phyloP scores from a whole-genome alignment of 345 rosid genomes.

The Bruguiera gymnorhiza region DNA sequence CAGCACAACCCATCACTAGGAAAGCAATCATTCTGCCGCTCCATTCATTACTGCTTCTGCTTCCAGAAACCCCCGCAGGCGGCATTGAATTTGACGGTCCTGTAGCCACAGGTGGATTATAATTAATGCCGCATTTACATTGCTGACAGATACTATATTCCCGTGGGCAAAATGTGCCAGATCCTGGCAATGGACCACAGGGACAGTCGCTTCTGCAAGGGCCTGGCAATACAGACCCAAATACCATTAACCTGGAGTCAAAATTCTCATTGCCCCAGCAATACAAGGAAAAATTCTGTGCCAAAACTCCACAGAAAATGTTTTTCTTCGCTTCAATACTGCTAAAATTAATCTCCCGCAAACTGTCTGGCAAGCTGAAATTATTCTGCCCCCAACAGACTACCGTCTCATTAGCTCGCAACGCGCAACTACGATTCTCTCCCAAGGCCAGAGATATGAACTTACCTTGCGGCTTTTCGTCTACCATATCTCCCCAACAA shows the following conservation, averaged over 20 bases:
- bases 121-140: background rate
- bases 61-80: background rate
- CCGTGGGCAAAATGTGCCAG: slow-evolving; percentile 30
- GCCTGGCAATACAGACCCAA: slow-evolving; percentile 47
- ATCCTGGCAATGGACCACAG: slow-evolving; percentile 21
- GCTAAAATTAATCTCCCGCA: slow-evolving; percentile 23
- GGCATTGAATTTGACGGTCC: background rate
- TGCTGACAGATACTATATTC: slow-evolving; percentile 25
- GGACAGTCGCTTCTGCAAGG: slow-evolving; percentile 45
- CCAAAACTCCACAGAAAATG: slow-evolving; percentile 60
- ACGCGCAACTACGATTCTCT: slow-evolving; percentile 52
- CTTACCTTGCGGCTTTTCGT: slow-evolving; percentile 19
- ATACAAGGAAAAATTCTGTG: slow-evolving; percentile 30
- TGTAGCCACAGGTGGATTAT: background rate
- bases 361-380: slow-evolving; percentile 43
- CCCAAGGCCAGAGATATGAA: slow-evolving; percentile 59
- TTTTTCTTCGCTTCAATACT: slow-evolving; percentile 49
- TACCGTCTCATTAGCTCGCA: slow-evolving; percentile 39
- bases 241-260: slow-evolving; percentile 32
- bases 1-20: slow-evolving; percentile 60
- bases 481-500: slow-evolving; percentile 52
- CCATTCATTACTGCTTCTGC: slow-evolving; percentile 27
- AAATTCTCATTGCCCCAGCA: slow-evolving; percentile 62
- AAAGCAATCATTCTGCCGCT: slow-evolving; percentile 41
- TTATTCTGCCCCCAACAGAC: slow-evolving; percentile 60